Conservation (phyloP, 1,139 yeast species). For the Waltiozyma solani region DNA sequence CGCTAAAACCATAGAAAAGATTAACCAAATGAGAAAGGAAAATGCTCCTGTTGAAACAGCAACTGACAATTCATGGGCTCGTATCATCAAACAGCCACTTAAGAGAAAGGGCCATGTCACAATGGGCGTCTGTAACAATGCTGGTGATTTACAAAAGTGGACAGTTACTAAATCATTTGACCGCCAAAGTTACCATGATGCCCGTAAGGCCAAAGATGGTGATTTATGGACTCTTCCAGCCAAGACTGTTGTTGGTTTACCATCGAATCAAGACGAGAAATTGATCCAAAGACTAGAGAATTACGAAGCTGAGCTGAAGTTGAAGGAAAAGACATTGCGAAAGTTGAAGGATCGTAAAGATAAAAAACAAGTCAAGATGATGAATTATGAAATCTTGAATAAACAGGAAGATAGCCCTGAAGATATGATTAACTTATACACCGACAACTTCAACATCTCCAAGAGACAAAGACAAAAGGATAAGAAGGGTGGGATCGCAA, state of each 20-base stretch:
- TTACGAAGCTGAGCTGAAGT: constrained; percentile 15
- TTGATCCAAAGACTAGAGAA: constrained; percentile 21
- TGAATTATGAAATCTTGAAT: constrained; percentile 7
- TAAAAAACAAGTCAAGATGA: constrained; percentile 9
- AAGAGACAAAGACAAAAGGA: constrained; percentile 13
- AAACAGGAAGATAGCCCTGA: constrained; percentile 11
- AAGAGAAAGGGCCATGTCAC: constrained; percentile 79
- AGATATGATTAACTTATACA: constrained; percentile 16
- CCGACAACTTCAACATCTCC: constrained; percentile 15
- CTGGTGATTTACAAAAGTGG: constrained; percentile 81
- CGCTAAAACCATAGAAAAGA: constrained; percentile 17
- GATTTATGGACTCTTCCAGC: constrained; percentile 84
- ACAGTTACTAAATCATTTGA: constrained; percentile 74
- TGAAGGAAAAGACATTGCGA: constrained; percentile 13
- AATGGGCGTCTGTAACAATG: constrained; percentile 69
- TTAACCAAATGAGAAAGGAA: constrained; percentile 18
- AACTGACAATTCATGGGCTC: constrained; percentile 44
- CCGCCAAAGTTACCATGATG: constrained; percentile 76
- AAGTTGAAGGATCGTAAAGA: constrained; percentile 16
- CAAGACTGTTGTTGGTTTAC: constrained; percentile 39
- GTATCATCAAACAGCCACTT: constrained; percentile 63
- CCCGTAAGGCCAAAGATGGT: constrained; percentile 75
- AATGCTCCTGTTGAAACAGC: constrained; percentile 23
- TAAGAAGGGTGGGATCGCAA: constrained; percentile 7
- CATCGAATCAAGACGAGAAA: constrained; percentile 20